These are phyloP conservation scores for Fusarium liriodendri DNA, from an alignment of 2,329 filamentous ascomycete genomes.

Conservation along the genomic window DNA sequence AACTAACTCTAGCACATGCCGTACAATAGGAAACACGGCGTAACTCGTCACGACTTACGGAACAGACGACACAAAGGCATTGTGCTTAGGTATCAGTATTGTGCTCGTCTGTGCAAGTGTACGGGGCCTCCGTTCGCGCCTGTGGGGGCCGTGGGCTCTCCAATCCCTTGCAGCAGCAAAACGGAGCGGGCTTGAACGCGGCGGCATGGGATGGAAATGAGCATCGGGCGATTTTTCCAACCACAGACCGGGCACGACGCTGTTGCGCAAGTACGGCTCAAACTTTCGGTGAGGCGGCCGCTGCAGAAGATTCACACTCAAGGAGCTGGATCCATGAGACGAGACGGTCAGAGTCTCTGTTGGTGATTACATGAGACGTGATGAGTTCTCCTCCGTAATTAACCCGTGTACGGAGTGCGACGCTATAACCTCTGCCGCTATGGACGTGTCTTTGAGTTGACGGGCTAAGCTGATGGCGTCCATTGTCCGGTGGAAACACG, in stretches of 20 bases:
- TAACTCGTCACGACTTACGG: conserved; percentile 26
- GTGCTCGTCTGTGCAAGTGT: conserved; percentile 30
- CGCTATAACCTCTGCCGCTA: conserved; percentile 15
- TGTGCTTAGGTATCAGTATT: conserved; percentile 14
- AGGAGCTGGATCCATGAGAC: conserved; percentile 29
- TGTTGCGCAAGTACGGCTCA: conserved; percentile 27
- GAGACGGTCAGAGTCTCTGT: conserved; percentile 11
- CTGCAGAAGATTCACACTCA: conserved; percentile 8
- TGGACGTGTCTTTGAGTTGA: conserved; percentile 14
- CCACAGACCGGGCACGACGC: conserved; percentile 2
- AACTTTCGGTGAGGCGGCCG: conserved; percentile 36
- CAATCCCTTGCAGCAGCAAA: conserved; percentile 39
- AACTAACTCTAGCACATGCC: conserved; percentile 7
- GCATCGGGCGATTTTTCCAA: conserved; percentile 22
- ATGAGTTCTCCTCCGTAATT: conserved; percentile 25
- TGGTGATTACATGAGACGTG: conserved; percentile 32
- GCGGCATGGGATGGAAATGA: conserved; percentile 41
- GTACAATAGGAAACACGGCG: conserved; percentile 13
- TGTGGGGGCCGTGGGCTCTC: conserved; percentile 30
- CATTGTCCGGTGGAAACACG: conserved; percentile 10
- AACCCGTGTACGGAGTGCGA: conserved; percentile 8
- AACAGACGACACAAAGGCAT: conserved; percentile 23
- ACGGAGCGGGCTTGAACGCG: conserved; percentile 25
- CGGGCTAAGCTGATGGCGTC: conserved; percentile 26
- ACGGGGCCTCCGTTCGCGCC: conserved; percentile 10